Percentiles rank a stretch among this genome's conserved stretches.
Conservation (phyloP, 2,329 filamentous ascomycete genomes). For the Colletotrichum camelliae region DNA sequence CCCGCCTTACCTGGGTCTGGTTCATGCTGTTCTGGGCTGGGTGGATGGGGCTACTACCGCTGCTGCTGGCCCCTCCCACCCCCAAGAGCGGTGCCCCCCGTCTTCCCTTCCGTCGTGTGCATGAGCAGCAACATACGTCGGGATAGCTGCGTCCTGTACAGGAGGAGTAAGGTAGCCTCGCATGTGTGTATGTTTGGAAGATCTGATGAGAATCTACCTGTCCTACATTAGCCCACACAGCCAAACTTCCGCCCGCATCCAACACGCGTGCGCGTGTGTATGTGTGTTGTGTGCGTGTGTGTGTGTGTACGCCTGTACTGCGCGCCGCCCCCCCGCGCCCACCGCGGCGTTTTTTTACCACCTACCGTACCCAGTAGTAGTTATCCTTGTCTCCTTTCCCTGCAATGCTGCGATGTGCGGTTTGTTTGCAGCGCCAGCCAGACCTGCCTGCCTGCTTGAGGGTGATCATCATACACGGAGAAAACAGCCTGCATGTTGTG, state of each 20-base stretch:
- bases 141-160: constrained; percentile 19
- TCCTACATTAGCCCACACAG: constrained; percentile 16
- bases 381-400: neutral
- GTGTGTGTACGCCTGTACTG: neutral
- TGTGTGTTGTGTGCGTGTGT: neutral
- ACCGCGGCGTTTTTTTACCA: neutral
- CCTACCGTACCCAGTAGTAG: neutral
- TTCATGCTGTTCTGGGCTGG: neutral
- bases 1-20: neutral
- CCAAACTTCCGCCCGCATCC: neutral
- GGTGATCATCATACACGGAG: neutral
- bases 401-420: neutral
- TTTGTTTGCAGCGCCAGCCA: neutral
- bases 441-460: neutral
- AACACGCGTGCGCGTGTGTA: neutral
- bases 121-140: constrained; percentile 4
- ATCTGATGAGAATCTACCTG: constrained; percentile 17
- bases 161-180: neutral
- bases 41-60: neutral
- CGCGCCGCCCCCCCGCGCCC: neutral
- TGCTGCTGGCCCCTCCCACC: neutral
- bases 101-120: constrained; percentile 18
- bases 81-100: neutral
- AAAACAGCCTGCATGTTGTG: neutral
- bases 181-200: constrained; percentile 10